Evolutionary conservation across 2,329 filamentous ascomycete species (phyloP), one percentile per base, ranked within the genome.

Genomic region (Furcasterigmium sp.): DNA sequence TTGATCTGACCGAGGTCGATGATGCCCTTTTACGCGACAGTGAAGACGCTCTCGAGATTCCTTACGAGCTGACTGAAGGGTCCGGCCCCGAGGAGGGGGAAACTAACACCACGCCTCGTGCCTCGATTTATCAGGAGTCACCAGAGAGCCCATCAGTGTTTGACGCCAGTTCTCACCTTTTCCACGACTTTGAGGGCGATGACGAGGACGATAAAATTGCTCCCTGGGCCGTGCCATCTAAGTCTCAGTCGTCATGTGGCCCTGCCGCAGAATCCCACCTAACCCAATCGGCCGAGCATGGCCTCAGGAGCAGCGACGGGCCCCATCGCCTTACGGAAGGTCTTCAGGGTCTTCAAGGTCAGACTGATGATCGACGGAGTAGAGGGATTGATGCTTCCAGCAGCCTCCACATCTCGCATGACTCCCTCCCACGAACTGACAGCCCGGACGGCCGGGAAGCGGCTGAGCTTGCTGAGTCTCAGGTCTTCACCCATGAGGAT

Each of bases 401-500:
- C 23, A 26, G 23, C 10, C 26, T 23, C 10, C 38, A 40, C 8
- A 10, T 8, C 15, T 32, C 38, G 15, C 13, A 29, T 13, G 13
- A 21, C 10, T 15, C 38, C 13, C 13, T 23, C 13, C 17, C 18
- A 13, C 19, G 28, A 19, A 21, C 26, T 10, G 38, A 34, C 26
- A 40, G 15, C 10, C 13, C 28, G n/a, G 38, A 29, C n/a, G 17
- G 8, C 18, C 17, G 21, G 9, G 23, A 20, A n/a, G 41, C 48
- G 17, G 7, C 28, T 23, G 39, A 48, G 26, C 65, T 86, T 17
- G 63, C 75, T 3, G 68, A 78, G 48, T 91, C 87, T 5, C 82
- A 78, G 32, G 56, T 90, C 2, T 91, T 86, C 55, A 88, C 79
- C 28, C 85, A 89, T 46, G 85, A 89, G 48, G 86, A 91, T 49